A percentile compares a stretch with the other conserved stretches of the same genome.
These are phyloP conservation scores for Phaeotremella fagi DNA, from an alignment of 768 basidiomycete species.

Conservation along the genomic window DNA sequence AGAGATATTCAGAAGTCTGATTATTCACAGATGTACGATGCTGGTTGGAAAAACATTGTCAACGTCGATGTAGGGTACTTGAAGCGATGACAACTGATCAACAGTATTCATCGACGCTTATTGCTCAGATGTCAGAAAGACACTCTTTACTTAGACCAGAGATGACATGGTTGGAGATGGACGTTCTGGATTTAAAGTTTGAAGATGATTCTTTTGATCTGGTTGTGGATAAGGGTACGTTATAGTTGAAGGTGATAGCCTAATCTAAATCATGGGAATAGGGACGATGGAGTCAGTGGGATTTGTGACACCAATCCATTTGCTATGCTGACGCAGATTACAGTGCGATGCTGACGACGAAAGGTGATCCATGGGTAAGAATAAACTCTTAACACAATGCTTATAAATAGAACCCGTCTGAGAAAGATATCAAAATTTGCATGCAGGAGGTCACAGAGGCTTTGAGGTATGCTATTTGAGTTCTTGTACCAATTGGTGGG, in stretches of 20 bases:
- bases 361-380: slow-evolving; percentile 48
- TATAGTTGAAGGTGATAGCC: neutral
- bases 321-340: neutral
- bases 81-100: slow-evolving; percentile 31
- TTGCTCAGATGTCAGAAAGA: slow-evolving; percentile 44
- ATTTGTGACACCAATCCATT: too few species aligned
- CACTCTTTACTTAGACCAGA: slow-evolving; percentile 30
- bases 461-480: slow-evolving; percentile 26
- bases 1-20: neutral
- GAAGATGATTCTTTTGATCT: slow-evolving; percentile 45
- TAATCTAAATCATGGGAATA: neutral
- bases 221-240: slow-evolving; percentile 48
- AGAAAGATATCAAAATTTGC: slow-evolving; percentile 44
- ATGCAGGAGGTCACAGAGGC: slow-evolving; percentile 43
- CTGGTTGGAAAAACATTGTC: slow-evolving; percentile 47
- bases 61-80: slow-evolving; percentile 45
- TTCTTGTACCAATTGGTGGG: neutral
- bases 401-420: slow-evolving; percentile 41
- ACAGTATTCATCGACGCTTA: slow-evolving; percentile 46
- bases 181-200: slow-evolving; percentile 45
- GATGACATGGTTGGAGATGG: slow-evolving; percentile 50
- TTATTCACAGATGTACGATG: slow-evolving; percentile 44
- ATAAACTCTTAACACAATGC: neutral
- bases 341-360: slow-evolving; percentile 48
- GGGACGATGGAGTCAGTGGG: slow-evolving; percentile 8